Percentiles rank a stretch among this genome's conserved stretches.
Evolutionary conservation across 108 stramenopile species (phyloP).

Genomic region (Schizochytrium sp.): DNA sequence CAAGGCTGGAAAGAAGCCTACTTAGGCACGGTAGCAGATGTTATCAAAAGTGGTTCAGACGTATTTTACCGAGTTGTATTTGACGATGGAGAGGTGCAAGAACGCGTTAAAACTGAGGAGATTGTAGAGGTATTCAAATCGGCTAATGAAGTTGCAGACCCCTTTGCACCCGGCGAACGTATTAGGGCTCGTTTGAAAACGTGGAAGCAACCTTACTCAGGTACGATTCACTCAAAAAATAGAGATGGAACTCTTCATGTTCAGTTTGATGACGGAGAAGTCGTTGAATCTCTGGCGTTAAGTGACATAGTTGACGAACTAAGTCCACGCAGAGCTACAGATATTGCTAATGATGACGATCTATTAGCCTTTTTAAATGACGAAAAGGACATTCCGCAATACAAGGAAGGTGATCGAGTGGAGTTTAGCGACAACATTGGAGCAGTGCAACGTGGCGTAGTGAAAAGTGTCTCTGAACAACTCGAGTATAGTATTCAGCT

Average conservation of each 20-base stretch:
- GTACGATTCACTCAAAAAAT: not conserved
- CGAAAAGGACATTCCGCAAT: conserved; percentile 7
- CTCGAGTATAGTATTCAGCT: not conserved
- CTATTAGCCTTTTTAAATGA: conserved; percentile 54
- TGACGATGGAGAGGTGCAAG: conserved; percentile 44
- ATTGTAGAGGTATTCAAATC: not conserved
- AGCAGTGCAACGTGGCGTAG: not conserved
- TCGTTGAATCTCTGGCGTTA: not conserved
- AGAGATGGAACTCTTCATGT: conserved; percentile 2
- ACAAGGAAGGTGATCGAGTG: not conserved
- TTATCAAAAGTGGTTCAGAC: not conserved
- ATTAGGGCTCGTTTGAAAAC: not conserved
- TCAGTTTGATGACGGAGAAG: conserved; percentile 49
- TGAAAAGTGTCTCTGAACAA: not conserved
- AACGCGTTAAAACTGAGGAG: conserved; percentile 2
- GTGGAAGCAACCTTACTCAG: conserved; percentile 45
- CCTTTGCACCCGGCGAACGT: not conserved
- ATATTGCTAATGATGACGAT: conserved; percentile 23
- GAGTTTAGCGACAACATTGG: not conserved
- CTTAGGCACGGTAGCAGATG: not conserved
- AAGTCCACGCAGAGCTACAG: not conserved
- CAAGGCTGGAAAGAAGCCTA: not conserved
- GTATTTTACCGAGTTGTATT: conserved; percentile 16
- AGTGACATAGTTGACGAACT: not conserved
- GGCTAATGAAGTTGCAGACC: too few relatives aligned